phyloP scores from a whole-genome alignment of 108 stramenopile species.

The Chaetoceros tenuissimus region DNA sequence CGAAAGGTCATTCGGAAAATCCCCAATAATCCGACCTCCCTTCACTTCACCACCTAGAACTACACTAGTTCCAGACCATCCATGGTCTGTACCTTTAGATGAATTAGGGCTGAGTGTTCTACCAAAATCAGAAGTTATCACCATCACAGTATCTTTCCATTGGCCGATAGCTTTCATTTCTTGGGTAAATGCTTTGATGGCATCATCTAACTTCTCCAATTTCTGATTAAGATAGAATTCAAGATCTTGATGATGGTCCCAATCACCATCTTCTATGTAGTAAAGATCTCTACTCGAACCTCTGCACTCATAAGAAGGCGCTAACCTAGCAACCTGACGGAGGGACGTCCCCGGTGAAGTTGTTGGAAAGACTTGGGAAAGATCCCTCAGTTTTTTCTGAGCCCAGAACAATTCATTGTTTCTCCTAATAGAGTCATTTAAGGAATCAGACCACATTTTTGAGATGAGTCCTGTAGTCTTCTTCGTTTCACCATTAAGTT shows the following conservation, averaged over 20 bases:
- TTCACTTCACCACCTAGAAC: slow-evolving; percentile 29
- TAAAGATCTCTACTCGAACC: neutral
- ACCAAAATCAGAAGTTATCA: slow-evolving; percentile 55
- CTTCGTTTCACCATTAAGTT: neutral
- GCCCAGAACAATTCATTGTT: neutral
- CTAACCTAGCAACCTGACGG: neutral
- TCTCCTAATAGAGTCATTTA: neutral
- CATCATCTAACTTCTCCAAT: slow-evolving; percentile 28
- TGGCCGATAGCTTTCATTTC: slow-evolving; percentile 42
- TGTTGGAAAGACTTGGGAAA: neutral
- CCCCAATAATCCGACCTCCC: slow-evolving; percentile 30
- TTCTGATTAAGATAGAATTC: neutral
- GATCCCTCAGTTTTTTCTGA: neutral
- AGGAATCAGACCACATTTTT: neutral
- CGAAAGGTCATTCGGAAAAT: slow-evolving; percentile 18
- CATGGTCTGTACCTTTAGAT: slow-evolving; percentile 65
- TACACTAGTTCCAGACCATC: slow-evolving; percentile 26
- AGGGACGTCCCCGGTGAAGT: neutral
- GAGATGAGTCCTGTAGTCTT: neutral
- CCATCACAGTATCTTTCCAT: slow-evolving; percentile 41
- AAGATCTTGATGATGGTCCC: slow-evolving; percentile 1
- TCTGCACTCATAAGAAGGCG: neutral
- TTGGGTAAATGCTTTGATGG: slow-evolving; percentile 25
- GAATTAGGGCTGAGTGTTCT: slow-evolving; percentile 58
- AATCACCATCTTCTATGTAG: slow-evolving; percentile 3